Conservation (phyloP, 2,329 filamentous ascomycete genomes). For the Xylaria sp. region DNA sequence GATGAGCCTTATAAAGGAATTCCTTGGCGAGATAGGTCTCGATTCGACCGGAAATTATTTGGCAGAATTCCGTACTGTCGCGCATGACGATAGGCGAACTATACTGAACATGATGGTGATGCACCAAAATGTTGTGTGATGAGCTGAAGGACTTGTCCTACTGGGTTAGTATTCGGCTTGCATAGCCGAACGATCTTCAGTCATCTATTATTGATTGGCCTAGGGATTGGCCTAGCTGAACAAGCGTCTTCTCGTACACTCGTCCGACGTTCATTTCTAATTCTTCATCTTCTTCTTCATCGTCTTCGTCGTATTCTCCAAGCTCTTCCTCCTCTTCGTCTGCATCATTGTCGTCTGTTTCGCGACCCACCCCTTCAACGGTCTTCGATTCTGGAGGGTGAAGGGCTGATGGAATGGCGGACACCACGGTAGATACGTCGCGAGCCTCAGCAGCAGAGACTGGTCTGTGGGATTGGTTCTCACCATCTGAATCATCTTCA, state of each 20-base stretch:
- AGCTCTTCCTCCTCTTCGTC: constrained; percentile 27
- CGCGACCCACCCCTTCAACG: background rate
- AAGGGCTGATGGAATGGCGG: constrained; percentile 4
- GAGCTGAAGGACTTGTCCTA: background rate
- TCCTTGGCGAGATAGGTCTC: background rate
- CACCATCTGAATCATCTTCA: constrained; percentile 46
- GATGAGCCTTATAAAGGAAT: background rate
- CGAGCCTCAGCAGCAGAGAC: background rate
- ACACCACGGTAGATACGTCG: background rate
- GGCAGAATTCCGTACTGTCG: background rate
- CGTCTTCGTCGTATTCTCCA: constrained; percentile 39
- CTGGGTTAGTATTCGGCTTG: background rate
- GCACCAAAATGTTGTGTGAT: background rate
- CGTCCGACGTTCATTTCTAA: constrained; percentile 66
- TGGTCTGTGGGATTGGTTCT: constrained; percentile 28
- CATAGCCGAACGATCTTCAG: constrained; percentile 14
- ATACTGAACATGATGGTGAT: background rate
- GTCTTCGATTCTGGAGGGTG: constrained; percentile 4
- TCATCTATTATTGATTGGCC: constrained; percentile 39
- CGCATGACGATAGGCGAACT: background rate
- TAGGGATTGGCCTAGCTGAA: constrained; percentile 54
- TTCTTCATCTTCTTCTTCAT: constrained; percentile 52
- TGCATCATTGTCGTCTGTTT: constrained; percentile 40
- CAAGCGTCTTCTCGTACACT: constrained; percentile 53
- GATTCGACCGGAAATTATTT: background rate